Evolutionary conservation across 352 stramenopile genomes (phyloP).

Genomic region (Blastocystis hominis): DNA sequence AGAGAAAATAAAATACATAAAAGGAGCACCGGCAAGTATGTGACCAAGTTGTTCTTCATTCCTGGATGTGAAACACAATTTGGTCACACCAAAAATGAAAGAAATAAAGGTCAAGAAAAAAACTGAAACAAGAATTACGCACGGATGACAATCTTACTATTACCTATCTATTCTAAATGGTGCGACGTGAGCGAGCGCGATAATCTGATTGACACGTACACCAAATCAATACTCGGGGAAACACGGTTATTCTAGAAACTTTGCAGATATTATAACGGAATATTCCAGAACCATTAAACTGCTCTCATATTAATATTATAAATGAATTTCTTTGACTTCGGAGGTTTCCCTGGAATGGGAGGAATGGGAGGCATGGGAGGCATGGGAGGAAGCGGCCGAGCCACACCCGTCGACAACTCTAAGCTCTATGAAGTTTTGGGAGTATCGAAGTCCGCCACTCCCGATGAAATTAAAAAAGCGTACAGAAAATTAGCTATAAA

Average conservation of each 20-base stretch:
- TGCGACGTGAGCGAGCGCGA: no score
- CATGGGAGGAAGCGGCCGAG: not conserved
- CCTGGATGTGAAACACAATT: no score
- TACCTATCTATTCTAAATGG: no score
- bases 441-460: constrained; percentile 72
- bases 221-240: not conserved
- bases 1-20: no score
- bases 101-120: not conserved
- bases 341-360: constrained; percentile 52
- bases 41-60: no score
- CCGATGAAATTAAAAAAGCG: constrained; percentile 77
- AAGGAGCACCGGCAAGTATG: no score
- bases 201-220: not conserved
- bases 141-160: no score
- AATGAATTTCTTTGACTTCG: constrained; percentile 55
- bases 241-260: not conserved
- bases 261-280: not conserved
- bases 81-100: not conserved
- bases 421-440: constrained; percentile 78
- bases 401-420: constrained; percentile 67
- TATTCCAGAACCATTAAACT: not conserved
- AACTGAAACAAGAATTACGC: no score
- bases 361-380: constrained; percentile 4
- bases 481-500: constrained; percentile 78
- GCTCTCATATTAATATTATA: not conserved